Conservation (phyloP, 306 rosid species). For the Trifolium repens region DNA sequence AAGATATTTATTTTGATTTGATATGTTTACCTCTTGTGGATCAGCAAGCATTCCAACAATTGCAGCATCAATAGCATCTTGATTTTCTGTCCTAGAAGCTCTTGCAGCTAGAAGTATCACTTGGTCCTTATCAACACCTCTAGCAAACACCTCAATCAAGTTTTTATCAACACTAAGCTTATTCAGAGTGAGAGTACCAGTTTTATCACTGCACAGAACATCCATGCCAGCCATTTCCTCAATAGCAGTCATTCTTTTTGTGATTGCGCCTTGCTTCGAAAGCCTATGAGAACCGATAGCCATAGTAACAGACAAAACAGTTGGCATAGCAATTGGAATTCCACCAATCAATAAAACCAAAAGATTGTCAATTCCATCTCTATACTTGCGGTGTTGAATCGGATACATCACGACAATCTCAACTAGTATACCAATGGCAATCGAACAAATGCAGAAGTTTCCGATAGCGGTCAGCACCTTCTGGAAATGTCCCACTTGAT, state of each 20-base stretch:
- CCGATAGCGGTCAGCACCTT: slow-evolving; percentile 95
- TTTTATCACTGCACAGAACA: slow-evolving; percentile 95
- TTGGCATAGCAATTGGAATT: slow-evolving; percentile 98
- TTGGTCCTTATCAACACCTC: slow-evolving; percentile 78
- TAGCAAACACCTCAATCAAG: slow-evolving; percentile 81
- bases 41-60: slow-evolving; percentile 95
- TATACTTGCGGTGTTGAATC: slow-evolving; percentile 75
- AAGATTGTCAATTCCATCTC: slow-evolving; percentile 92
- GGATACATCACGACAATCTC: slow-evolving; percentile 93
- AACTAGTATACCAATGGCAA: slow-evolving; percentile 68
- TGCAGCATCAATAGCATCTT: slow-evolving; percentile 98
- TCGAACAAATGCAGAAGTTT: slow-evolving; percentile 92
- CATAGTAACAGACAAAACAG: slow-evolving; percentile 97
- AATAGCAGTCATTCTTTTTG: slow-evolving; percentile 96
- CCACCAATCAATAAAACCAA: slow-evolving; percentile 96
- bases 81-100: slow-evolving; percentile 93
- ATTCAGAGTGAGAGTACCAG: slow-evolving; percentile 91
- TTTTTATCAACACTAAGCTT: slow-evolving; percentile 79
- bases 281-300: slow-evolving; percentile 98
- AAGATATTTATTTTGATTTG: background rate
- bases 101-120: slow-evolving; percentile 91
- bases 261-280: slow-evolving; percentile 93
- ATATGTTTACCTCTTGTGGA: slow-evolving; percentile 75
- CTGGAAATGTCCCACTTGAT: slow-evolving; percentile 97
- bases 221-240: slow-evolving; percentile 99